Evolutionary conservation across 768 basidiomycete genomes (phyloP).

Genomic region (Pisolithus orientalis): DNA sequence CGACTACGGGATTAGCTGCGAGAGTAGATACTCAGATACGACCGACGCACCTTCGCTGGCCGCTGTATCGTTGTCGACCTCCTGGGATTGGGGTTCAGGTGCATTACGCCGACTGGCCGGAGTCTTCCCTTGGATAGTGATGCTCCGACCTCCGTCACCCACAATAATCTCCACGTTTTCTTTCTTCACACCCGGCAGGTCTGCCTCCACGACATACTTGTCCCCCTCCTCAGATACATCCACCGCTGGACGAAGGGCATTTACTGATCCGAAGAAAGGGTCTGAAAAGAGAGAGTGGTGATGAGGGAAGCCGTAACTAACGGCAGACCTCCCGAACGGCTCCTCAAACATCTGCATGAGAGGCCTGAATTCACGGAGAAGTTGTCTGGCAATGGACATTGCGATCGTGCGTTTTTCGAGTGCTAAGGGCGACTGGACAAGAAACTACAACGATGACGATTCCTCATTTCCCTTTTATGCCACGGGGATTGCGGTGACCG

Average conservation of each 20-base stretch:
- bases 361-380: slow-evolving; percentile 67
- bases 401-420: not conserved
- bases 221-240: slow-evolving; percentile 64
- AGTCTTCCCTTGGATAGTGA: slow-evolving; percentile 68
- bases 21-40: not conserved
- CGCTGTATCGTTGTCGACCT: slow-evolving; percentile 9
- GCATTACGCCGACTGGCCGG: slow-evolving; percentile 15
- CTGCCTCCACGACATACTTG: slow-evolving; percentile 66
- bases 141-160: slow-evolving; percentile 61
- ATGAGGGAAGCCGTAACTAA: slow-evolving; percentile 20
- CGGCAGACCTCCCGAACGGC: slow-evolving; percentile 37
- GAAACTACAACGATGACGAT: not conserved
- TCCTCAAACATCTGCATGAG: slow-evolving; percentile 74
- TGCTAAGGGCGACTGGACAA: not conserved
- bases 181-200: slow-evolving; percentile 73
- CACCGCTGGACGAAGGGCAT: slow-evolving; percentile 45
- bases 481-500: not conserved
- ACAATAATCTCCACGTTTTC: slow-evolving; percentile 68
- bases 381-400: slow-evolving; percentile 64
- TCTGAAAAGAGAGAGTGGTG: slow-evolving; percentile 41
- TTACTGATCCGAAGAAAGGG: slow-evolving; percentile 37
- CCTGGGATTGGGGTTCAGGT: slow-evolving; percentile 14
- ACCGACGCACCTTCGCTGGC: slow-evolving; percentile 25
- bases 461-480: not conserved
- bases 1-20: not conserved